Evolutionary conservation across 257 asterid genomes (phyloP).

Genomic region (Solanum infundibuliforme): DNA sequence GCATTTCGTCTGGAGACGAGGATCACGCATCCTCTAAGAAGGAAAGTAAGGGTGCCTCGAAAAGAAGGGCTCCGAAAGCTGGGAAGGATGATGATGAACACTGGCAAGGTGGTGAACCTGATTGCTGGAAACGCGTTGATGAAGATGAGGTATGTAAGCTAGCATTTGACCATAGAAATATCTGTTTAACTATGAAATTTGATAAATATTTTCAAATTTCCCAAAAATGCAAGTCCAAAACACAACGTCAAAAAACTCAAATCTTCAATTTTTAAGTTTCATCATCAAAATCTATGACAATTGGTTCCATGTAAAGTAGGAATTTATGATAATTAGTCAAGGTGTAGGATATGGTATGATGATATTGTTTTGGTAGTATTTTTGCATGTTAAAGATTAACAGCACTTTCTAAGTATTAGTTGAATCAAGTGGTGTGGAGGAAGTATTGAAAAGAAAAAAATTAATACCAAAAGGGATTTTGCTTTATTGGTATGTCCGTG

Average conservation of each 20-base stretch:
- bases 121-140: conserved; percentile 84
- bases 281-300: background rate
- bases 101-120: conserved; percentile 91
- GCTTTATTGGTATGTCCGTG: background rate
- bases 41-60: conserved; percentile 23
- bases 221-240: background rate
- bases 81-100: conserved; percentile 55
- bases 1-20: conserved; percentile 79
- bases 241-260: background rate
- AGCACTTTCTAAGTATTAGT: background rate
- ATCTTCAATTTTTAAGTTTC: background rate
- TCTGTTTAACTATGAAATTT: background rate
- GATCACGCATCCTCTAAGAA: conserved; percentile 13
- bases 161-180: background rate
- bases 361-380: background rate
- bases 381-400: background rate
- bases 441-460: background rate
- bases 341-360: background rate
- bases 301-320: background rate
- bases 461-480: background rate
- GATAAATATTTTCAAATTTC: background rate
- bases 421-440: background rate
- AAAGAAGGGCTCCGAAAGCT: conserved; percentile 27
- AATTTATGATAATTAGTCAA: background rate
- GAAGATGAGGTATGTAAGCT: conserved; percentile 59